Evolutionary conservation across 129 eudicot species (phyloP).

Genomic region (Helichrysum umbraculigerum): DNA sequence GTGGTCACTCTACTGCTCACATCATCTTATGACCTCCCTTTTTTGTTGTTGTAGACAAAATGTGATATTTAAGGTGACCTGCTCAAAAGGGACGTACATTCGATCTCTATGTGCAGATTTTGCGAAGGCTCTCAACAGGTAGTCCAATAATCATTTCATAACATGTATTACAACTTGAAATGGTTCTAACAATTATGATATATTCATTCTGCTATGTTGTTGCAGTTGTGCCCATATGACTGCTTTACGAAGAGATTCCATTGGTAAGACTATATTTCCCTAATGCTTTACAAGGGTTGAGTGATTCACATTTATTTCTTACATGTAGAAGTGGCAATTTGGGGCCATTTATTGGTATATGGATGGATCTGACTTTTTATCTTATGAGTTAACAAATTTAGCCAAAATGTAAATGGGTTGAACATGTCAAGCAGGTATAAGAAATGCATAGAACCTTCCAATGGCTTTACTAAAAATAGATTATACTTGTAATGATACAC

Average conservation of each 20-base stretch:
- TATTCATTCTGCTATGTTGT: conserved; percentile 11
- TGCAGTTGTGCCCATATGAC: conserved; percentile 96
- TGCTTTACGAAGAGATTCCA: conserved; percentile 88
- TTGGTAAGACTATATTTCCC: conserved; percentile 53
- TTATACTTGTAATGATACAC: background rate
- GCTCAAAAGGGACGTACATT: conserved; percentile 95
- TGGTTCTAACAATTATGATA: background rate
- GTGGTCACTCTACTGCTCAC: background rate
- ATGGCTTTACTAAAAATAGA: background rate
- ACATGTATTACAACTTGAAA: background rate
- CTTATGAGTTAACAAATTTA: background rate
- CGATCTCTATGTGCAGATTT: conserved; percentile 92
- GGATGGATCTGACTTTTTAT: background rate
- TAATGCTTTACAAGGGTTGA: background rate
- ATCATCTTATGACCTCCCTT: background rate
- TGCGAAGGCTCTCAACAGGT: conserved; percentile 94
- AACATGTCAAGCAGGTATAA: background rate
- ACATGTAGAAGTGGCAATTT: background rate
- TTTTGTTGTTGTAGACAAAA: conserved; percentile 65
- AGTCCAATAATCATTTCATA: conserved; percentile 8
- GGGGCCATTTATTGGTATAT: background rate
- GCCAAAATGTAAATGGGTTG: background rate
- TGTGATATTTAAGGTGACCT: conserved; percentile 83
- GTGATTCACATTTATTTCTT: background rate
- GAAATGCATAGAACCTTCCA: background rate